Evolutionary conservation across 192 early-diverging fungal species (phyloP), one percentile per base, ranked within the genome.

Genomic region (Chytriomyces sp.): DNA sequence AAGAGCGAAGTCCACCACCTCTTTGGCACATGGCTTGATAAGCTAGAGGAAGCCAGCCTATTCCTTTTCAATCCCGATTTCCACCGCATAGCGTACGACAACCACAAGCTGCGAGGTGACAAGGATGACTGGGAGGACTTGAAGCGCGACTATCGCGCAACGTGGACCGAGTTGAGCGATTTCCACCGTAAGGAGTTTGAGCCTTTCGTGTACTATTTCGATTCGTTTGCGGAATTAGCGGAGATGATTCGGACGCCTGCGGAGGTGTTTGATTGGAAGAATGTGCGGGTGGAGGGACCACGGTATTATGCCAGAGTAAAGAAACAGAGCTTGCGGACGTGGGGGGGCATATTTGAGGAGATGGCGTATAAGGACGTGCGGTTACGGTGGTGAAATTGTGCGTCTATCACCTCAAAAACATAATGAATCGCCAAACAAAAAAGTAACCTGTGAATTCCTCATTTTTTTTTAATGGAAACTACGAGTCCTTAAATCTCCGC

Each of bases 1-100:
- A 64, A 39, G 65, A 31, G 52, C 17, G 55, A 67, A 28, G 55
- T 54, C 55, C 65, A 67, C 41, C 65, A 67, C 65, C 36, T 33
- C 52, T 67, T 67, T 34, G 5, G 25, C 22, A 67, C 52, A 34
- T 67, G 52, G 41, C 33, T 67, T 5, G 61, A 72, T 5, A 72
- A 64, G 37, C 40, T 62, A 5, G 70, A 72, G 61, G 41, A 28
- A 4, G 52, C 55, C 4, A 22, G 30, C 12, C 4, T 34, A 33
- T 52, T 34, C 1, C 32, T 54, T 4, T 19, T 5, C 28, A 26
- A 68, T 33, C 65, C 65, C 26, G 58, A 60, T n/a, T n/a, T n/a
- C n/a, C n/a, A n/a, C n/a, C n/a, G n/a, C n/a, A n/a, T n/a, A n/a
- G n/a, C 10, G 25, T 19, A 57, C 17, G 60, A 25, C 28, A 17